Conservation (phyloP, 1,139 yeast species). For the Saccharomycopsis hybrid region DNA sequence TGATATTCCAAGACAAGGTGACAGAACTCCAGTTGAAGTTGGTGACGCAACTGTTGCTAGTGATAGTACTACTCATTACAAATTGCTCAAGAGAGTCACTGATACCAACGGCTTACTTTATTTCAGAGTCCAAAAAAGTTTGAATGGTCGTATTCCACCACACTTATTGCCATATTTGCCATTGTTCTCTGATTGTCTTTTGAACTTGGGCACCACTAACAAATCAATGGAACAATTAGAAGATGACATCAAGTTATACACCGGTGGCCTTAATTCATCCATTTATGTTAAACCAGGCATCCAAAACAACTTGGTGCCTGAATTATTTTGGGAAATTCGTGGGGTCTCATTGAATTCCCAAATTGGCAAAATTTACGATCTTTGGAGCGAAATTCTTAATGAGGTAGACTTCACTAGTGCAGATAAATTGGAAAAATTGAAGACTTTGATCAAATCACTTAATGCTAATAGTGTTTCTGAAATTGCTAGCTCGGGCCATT, state of each 20-base stretch:
- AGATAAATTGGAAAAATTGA: constrained; percentile 49
- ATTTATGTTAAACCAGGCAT: constrained; percentile 56
- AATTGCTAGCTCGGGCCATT: constrained; percentile 84
- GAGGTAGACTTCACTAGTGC: constrained; percentile 64
- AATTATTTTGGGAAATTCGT: constrained; percentile 47
- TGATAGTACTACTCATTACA: constrained; percentile 27
- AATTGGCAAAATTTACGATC: constrained; percentile 48
- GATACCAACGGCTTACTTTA: constrained; percentile 76
- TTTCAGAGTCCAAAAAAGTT: constrained; percentile 50
- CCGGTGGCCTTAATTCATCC: constrained; percentile 76
- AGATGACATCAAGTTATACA: constrained; percentile 69
- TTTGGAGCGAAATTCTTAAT: constrained; percentile 64
- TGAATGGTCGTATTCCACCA: constrained; percentile 48
- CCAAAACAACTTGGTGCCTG: constrained; percentile 26
- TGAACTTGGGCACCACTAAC: constrained; percentile 72
- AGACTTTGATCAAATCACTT: constrained; percentile 63
- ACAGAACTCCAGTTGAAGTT: constrained; percentile 31
- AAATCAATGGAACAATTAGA: constrained; percentile 77
- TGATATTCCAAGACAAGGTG: constrained; percentile 65
- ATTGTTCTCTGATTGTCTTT: constrained; percentile 70
- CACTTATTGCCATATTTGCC: constrained; percentile 66
- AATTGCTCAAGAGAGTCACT: constrained; percentile 40
- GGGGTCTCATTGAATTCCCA: constrained; percentile 76
- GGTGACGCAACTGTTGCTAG: constrained; percentile 30
- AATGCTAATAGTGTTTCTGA: constrained; percentile 74